These are phyloP conservation scores for Kodamaea arcana DNA, from an alignment of 1,139 yeast genomes.

Conservation along the genomic window DNA sequence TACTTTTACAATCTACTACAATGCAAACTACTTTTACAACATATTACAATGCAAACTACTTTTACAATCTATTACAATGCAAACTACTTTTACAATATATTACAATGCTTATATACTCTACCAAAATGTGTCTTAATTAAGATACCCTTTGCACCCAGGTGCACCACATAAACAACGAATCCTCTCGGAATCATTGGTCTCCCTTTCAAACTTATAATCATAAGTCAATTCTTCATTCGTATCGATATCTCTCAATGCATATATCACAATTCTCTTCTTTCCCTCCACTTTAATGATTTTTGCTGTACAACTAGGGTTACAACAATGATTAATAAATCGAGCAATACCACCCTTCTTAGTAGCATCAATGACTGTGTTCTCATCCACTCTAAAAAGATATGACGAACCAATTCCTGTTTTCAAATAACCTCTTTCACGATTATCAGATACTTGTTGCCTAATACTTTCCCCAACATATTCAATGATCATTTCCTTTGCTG, in stretches of 20 bases:
- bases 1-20: background rate
- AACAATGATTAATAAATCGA: constrained; percentile 91
- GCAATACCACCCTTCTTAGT: constrained; percentile 97
- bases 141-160: constrained; percentile 86
- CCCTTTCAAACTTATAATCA: constrained; percentile 92
- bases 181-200: constrained; percentile 83
- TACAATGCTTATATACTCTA: background rate
- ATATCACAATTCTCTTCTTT: constrained; percentile 87
- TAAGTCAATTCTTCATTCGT: constrained; percentile 92
- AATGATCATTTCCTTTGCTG: constrained; percentile 93
- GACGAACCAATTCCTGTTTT: constrained; percentile 95
- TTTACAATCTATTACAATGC: background rate
- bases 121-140: no score
- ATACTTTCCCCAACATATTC: constrained; percentile 98
- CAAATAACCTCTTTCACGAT: constrained; percentile 80
- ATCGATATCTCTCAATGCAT: constrained; percentile 83
- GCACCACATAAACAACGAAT: constrained; percentile 94
- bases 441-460: constrained; percentile 91
- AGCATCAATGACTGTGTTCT: constrained; percentile 93
- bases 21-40: background rate
- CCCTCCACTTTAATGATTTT: constrained; percentile 95
- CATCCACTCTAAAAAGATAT: constrained; percentile 87
- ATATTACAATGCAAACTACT: no score
- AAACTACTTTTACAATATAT: background rate
- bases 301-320: constrained; percentile 96